These are phyloP conservation scores for Fraxinus nigra DNA, from an alignment of 305 asterid species.

Conservation along the genomic window DNA sequence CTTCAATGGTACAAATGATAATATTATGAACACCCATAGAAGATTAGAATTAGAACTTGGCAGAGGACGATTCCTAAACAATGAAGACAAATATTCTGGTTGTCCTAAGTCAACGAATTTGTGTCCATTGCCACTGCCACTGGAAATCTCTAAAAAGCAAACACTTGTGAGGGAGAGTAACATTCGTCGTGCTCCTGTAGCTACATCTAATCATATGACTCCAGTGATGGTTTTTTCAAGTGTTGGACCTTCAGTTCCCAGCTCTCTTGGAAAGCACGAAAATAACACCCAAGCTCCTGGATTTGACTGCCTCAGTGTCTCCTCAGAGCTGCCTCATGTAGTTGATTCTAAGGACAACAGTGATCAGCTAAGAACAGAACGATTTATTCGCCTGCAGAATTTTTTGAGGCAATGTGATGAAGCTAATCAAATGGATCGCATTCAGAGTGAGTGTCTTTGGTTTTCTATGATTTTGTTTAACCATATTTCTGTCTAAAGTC, in stretches of 20 bases:
- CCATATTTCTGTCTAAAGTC: conserved; percentile 8
- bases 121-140: conserved; percentile 32
- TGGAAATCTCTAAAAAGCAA: conserved; percentile 35
- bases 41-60: conserved; percentile 87
- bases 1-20: conserved; percentile 53
- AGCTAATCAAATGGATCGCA: conserved; percentile 46
- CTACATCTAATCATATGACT: conserved; percentile 36
- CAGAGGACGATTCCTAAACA: conserved; percentile 54
- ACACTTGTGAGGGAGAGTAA: conserved; percentile 26
- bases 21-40: conserved; percentile 70
- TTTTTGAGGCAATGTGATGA: conserved; percentile 77
- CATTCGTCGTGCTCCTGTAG: background rate
- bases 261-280: conserved; percentile 44
- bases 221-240: conserved; percentile 39
- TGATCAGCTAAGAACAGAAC: conserved; percentile 51
- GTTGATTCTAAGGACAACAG: conserved; percentile 44
- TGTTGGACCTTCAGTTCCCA: conserved; percentile 47
- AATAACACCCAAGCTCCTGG: conserved; percentile 26
- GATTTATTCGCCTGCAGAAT: conserved; percentile 63
- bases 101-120: conserved; percentile 43
- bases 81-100: conserved; percentile 44
- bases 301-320: background rate
- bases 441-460: conserved; percentile 54
- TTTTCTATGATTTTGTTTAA: conserved; percentile 19
- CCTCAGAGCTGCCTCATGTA: background rate